Conservation (phyloP, 352 stramenopile species). For the Pseudoperonospora humuli region DNA sequence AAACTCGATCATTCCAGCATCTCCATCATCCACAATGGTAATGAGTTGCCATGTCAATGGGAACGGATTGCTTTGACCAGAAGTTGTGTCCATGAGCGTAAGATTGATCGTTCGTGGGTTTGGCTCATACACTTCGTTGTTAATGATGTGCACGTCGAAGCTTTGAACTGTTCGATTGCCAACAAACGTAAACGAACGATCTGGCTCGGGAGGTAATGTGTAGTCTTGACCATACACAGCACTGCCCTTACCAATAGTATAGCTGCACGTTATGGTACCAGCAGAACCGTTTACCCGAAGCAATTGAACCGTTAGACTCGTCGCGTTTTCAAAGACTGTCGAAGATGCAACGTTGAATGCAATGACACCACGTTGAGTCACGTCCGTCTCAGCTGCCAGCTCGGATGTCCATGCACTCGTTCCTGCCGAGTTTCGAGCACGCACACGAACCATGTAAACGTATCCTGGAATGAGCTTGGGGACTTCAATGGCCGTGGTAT, state of each 20-base stretch:
- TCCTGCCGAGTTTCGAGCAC: conserved; percentile 33
- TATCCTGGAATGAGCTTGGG: conserved; percentile 22
- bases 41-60: conserved; percentile 13
- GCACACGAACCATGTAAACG: conserved; percentile 29
- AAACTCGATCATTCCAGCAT: conserved; percentile 49
- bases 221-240: conserved; percentile 31
- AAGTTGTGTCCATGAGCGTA: conserved; percentile 32
- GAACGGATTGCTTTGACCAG: conserved; percentile 22
- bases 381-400: conserved; percentile 28
- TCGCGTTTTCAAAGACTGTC: conserved; percentile 37
- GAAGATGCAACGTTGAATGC: conserved; percentile 10
- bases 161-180: conserved; percentile 27
- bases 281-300: conserved; percentile 42
- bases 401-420: conserved; percentile 26
- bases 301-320: conserved; percentile 25
- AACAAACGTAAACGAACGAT: conserved; percentile 26
- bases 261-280: conserved; percentile 33
- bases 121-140: conserved; percentile 34
- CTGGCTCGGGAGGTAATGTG: conserved; percentile 8
- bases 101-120: conserved; percentile 22
- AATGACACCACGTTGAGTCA: conserved; percentile 36
- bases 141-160: conserved; percentile 34
- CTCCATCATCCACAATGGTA: conserved; percentile 44
- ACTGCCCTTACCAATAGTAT: conserved; percentile 14
- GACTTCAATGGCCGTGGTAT: conserved; percentile 11